phyloP scores from a whole-genome alignment of 2,329 filamentous ascomycete species.

The Cytospora piceicola region DNA sequence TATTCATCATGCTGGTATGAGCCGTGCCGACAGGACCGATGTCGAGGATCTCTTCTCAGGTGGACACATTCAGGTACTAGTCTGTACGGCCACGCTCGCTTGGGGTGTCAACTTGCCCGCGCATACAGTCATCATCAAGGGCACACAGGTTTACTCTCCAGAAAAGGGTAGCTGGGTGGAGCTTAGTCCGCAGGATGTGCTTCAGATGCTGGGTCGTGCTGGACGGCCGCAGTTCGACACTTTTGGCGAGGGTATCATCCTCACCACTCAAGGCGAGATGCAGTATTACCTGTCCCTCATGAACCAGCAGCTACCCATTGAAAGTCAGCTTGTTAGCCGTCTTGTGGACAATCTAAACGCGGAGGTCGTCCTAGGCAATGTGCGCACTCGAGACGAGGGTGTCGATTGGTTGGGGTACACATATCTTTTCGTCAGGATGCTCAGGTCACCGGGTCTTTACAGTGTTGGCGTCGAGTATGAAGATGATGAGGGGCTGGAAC shows the following conservation, averaged over 20 bases:
- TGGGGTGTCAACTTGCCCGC: constrained; percentile 99
- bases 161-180: constrained; percentile 99
- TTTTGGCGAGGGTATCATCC: constrained; percentile 98
- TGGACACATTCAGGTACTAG: constrained; percentile 90
- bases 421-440: constrained; percentile 96
- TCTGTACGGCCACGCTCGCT: constrained; percentile 95
- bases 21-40: constrained; percentile 87
- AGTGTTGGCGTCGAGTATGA: constrained; percentile 96
- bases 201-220: constrained; percentile 98
- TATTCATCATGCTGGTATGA: constrained; percentile 98
- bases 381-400: constrained; percentile 88
- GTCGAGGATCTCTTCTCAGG: constrained; percentile 94
- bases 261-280: constrained; percentile 92
- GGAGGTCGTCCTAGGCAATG: constrained; percentile 91
- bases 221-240: constrained; percentile 96
- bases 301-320: constrained; percentile 96
- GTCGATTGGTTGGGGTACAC: constrained; percentile 99
- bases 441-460: constrained; percentile 91
- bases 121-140: constrained; percentile 98
- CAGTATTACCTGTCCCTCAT: constrained; percentile 96
- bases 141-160: constrained; percentile 95
- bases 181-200: constrained; percentile 92
- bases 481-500: constrained; percentile 86
- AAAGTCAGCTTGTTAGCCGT: constrained; percentile 92
- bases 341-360: constrained; percentile 96